phyloP scores from a whole-genome alignment of 2,329 filamentous ascomycete genomes.

The Fusarium denticulatum region DNA sequence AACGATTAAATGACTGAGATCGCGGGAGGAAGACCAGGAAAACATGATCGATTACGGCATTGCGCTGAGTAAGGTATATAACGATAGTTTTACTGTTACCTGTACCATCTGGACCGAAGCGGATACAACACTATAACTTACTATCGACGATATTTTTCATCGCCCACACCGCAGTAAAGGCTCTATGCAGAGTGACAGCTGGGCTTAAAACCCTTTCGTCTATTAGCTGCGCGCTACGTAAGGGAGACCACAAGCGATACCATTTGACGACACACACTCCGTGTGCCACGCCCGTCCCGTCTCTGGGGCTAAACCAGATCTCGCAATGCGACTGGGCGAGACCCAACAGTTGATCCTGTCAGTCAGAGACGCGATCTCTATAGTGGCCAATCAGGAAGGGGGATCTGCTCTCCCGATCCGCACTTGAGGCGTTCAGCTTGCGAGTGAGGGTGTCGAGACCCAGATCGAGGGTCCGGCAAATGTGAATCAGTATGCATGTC shows the following conservation, averaged over 20 bases:
- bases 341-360: constrained; percentile 7
- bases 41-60: neutral
- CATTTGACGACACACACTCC: neutral
- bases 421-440: neutral
- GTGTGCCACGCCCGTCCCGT: constrained; percentile 21
- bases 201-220: neutral
- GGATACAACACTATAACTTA: neutral
- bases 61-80: neutral
- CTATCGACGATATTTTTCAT: neutral
- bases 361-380: neutral
- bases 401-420: neutral
- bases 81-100: neutral
- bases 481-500: constrained; percentile 17
- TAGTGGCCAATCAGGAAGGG: neutral
- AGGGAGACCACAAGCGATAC: constrained; percentile 19
- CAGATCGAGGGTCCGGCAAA: neutral
- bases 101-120: neutral
- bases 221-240: constrained; percentile 7
- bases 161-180: constrained; percentile 4
- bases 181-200: neutral
- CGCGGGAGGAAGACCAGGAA: neutral
- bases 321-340: constrained; percentile 8
- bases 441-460: neutral
- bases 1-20: neutral
- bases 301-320: constrained; percentile 1